Evolutionary conservation across 768 basidiomycete species (phyloP), one percentile per base, ranked within the genome.

Genomic region (Leucosporidium scottii): DNA sequence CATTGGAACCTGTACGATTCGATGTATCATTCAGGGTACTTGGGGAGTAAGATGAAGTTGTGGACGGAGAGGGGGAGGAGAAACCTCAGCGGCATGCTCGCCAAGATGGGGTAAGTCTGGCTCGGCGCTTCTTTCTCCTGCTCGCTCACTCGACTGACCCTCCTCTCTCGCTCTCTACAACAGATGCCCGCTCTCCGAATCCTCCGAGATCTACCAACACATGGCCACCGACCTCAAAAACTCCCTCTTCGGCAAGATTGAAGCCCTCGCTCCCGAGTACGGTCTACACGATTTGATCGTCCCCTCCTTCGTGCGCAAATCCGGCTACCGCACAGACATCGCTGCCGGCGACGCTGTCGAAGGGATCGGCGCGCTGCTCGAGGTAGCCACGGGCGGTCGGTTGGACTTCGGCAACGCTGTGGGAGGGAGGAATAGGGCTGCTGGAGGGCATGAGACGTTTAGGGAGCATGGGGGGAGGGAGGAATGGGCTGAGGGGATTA

Each of bases 1-100:
- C 96, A 98, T 80, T 99, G 96, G 96, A 97, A 89, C 36, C 79
- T 99, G 56, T 98, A 97, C 76, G 96, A 99, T 75, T 87, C 93
- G 17, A 98, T 99, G 96, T 87, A 87, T 74, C 94, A 99, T 78
- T 96, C 93, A 4, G 90, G 89, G 65, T 99, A 98, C 75, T 88
- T 99, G 23, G 93, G 93, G 10, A 88, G 90, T 60, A 92, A 91
- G 78, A 83, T 99, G 67, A 93, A 92, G 4, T 90, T 94, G 64
- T 98, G 96, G 96, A 92, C 89, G 76, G 94, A 98, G 77, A 84
- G 86, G 63, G 96, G 96, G 27, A 83, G 89, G 68, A 93, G 92
- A 77, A 84, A 86, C 71, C 79, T 99, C 64, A 90, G 88, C 1
- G 96, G 94, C 12, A 80, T 99, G 59, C 81, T 99, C 28, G 96